phyloP scores from a whole-genome alignment of 805 yeast genomes.

The Jamesozyma hellenica region DNA sequence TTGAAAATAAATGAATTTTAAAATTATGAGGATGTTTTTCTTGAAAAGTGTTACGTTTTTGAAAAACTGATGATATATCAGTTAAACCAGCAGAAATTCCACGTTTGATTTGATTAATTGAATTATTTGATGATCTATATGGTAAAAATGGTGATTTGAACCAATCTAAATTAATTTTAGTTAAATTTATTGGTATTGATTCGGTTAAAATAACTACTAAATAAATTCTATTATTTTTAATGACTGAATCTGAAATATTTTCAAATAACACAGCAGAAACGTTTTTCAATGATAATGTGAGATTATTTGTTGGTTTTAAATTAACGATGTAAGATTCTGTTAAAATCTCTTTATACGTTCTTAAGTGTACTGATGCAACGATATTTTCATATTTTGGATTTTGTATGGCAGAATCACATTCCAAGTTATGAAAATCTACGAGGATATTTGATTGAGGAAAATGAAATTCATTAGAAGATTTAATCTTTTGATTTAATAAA shows the following conservation, averaged over 20 bases:
- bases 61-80: constrained; percentile 70
- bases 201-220: constrained; percentile 71
- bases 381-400: constrained; percentile 58
- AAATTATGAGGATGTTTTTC: constrained; percentile 63
- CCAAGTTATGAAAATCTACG: constrained; percentile 66
- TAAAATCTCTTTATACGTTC: constrained; percentile 52
- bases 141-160: constrained; percentile 20
- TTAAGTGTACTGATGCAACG: constrained; percentile 61
- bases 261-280: constrained; percentile 72
- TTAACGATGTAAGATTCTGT: constrained; percentile 74
- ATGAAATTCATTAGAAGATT: constrained; percentile 37
- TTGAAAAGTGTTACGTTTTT: constrained; percentile 47
- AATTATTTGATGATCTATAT: constrained; percentile 9
- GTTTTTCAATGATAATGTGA: constrained; percentile 50
- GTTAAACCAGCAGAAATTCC: constrained; percentile 87
- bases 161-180: constrained; percentile 10
- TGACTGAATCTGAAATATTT: constrained; percentile 57
- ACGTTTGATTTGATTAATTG: constrained; percentile 38
- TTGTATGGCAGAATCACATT: constrained; percentile 45
- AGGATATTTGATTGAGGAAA: constrained; percentile 49
- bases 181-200: constrained; percentile 35
- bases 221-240: constrained; percentile 55
- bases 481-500: constrained; percentile 35
- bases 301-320: constrained; percentile 41
- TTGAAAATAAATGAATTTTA: constrained; percentile 60